Percentiles rank a stretch among this genome's conserved stretches.
Evolutionary conservation across 352 stramenopile species (phyloP).

Genomic region (Aphanomyces stellatus): DNA sequence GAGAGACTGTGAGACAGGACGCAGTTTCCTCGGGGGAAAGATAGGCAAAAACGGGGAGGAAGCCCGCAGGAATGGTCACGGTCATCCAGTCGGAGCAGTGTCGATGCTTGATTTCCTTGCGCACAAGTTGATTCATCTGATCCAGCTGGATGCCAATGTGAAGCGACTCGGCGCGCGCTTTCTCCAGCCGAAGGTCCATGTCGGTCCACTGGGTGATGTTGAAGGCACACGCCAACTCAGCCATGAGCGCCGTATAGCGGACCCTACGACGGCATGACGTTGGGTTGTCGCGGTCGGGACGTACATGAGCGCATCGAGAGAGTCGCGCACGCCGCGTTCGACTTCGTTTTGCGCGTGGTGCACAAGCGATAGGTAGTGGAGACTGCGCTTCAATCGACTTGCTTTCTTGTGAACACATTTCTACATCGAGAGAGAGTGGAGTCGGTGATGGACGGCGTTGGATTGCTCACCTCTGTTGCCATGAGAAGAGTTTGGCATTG

Average conservation of each 20-base stretch:
- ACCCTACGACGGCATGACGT: not conserved
- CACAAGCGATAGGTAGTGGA: conserved; percentile 3
- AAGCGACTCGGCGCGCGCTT: not conserved
- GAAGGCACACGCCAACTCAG: not conserved
- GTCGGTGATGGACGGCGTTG: not conserved
- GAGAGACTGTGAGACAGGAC: not conserved
- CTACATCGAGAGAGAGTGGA: not conserved
- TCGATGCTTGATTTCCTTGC: not conserved
- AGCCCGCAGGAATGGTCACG: not conserved
- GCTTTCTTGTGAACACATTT: not conserved
- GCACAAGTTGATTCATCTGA: not conserved
- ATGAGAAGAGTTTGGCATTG: not conserved
- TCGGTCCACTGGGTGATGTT: not conserved
- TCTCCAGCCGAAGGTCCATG: not conserved
- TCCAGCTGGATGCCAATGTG: not conserved
- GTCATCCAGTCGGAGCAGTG: not conserved
- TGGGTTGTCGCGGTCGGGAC: not conserved
- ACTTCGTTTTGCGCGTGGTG: not conserved
- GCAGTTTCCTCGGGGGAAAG: not conserved
- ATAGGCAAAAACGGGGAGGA: conserved; percentile 3
- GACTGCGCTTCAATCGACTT: not conserved
- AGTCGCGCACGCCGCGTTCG: not conserved
- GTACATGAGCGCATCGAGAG: not conserved
- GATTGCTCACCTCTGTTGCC: not conserved
- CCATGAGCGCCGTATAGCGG: not conserved